Conservation (phyloP, 768 basidiomycete species). For the Hygrocybe punicea region DNA sequence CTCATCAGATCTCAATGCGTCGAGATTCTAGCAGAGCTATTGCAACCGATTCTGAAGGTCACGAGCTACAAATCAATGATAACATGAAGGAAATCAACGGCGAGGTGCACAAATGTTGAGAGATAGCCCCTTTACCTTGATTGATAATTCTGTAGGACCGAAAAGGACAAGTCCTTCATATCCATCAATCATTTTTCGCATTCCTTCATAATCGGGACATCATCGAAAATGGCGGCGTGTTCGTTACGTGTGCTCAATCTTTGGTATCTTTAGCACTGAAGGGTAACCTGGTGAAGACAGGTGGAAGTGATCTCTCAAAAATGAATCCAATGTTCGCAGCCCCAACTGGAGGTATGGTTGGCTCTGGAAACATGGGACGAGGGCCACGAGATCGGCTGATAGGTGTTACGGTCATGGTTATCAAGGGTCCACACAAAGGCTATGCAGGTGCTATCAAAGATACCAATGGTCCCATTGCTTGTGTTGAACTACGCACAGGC, state of each 20-base stretch:
- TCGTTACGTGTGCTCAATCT: constrained; percentile 82
- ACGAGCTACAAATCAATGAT: constrained; percentile 83
- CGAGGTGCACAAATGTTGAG: constrained; percentile 52
- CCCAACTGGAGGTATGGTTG: constrained; percentile 71
- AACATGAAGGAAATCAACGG: constrained; percentile 90
- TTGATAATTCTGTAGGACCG: constrained; percentile 49
- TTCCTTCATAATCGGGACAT: constrained; percentile 94
- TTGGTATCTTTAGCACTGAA: constrained; percentile 86
- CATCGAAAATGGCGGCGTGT: constrained; percentile 88
- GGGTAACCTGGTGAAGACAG: constrained; percentile 61
- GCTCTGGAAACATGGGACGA: constrained; percentile 71
- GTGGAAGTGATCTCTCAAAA: constrained; percentile 75
- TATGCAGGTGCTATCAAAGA: constrained; percentile 93
- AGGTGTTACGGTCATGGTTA: constrained; percentile 71
- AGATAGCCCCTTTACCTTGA: constrained; percentile 3
- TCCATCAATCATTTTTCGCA: constrained; percentile 89
- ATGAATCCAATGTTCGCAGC: constrained; percentile 83
- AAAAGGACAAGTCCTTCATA: constrained; percentile 88
- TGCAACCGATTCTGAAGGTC: constrained; percentile 85
- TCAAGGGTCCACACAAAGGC: constrained; percentile 88
- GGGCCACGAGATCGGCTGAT: constrained; percentile 82
- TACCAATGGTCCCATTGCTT: constrained; percentile 78
- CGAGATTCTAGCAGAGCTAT: constrained; percentile 77
- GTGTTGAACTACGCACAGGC: constrained; percentile 86
- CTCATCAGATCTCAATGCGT: constrained; percentile 92